Base-by-base conservation (phyloP, 2,329 filamentous ascomycete genomes). In the Geosmithia putterillii region DNA sequence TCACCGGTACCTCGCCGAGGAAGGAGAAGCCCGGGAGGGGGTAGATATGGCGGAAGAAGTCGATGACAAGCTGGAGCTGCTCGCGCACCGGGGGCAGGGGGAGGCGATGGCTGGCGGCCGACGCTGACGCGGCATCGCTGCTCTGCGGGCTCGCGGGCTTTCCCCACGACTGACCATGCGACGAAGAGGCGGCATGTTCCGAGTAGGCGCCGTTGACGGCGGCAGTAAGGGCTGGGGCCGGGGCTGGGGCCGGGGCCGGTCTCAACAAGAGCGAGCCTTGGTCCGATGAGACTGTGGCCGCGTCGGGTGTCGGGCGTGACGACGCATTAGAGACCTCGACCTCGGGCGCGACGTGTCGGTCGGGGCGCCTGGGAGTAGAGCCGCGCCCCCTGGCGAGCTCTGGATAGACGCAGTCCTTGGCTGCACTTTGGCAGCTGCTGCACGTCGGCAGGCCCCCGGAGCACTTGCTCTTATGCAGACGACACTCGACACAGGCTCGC, bases 1-100 rank as follows among this genome's bases (percentile, higher is more conserved):
- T 70, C 17, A 71, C 62, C 1, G 70, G 70, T 3, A 67, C 65
- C 7, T 67, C 66, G 47, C 71, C 67, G 18, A 73, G 55, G 40
- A 72, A 73, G 2, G 45, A 41, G 38, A 46, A 48, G 1, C 32
- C 19, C 5, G 52, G 50, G 9, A 53, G 39, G 8, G 52, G 46
- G n/a, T 55, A 51, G 14, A 55, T 34, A 28, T 48, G 42, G 2
- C 48, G 45, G 44, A 56, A 56, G 47, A 54, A 56, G 41, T 45
- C 46, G 34, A 48, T 47, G 7, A 55, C 46, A 2, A 51, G 46
- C 9, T 42, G 43, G 17, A 53, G 45, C 39, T 48, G 49, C 35
- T 51, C 48, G 8, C 38, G 42, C 18, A 48, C 45, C 2, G 46
- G 39, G 7, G 45, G 50, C 6, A 51, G 38, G 1, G 38, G 41